These are phyloP conservation scores for Mollisia scopiformis DNA, from an alignment of 2,329 filamentous ascomycete genomes.

Conservation along the genomic window DNA sequence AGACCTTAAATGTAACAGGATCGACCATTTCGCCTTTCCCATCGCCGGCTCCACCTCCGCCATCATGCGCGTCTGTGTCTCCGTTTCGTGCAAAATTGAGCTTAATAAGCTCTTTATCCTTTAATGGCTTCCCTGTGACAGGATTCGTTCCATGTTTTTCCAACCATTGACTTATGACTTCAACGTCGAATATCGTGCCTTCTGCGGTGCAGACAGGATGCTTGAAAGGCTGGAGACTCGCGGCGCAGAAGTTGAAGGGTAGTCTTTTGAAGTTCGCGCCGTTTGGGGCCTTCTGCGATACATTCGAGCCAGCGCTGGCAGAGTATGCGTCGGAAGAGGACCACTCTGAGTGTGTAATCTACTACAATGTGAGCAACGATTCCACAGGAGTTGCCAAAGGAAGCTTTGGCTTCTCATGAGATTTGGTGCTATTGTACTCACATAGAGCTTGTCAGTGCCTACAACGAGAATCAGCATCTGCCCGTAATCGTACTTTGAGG, in stretches of 20 bases:
- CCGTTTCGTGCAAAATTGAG: constrained; percentile 92
- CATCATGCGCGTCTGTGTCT: constrained; percentile 56
- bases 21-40: constrained; percentile 83
- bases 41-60: constrained; percentile 52
- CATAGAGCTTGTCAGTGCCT: constrained; percentile 57
- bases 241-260: constrained; percentile 97
- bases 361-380: constrained; percentile 25
- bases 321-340: constrained; percentile 87
- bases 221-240: constrained; percentile 92
- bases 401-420: background rate
- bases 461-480: constrained; percentile 1
- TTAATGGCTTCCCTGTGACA: constrained; percentile 78
- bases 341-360: constrained; percentile 99
- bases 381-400: background rate
- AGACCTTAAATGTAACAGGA: constrained; percentile 95
- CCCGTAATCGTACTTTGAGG: background rate
- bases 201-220: constrained; percentile 89
- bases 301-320: constrained; percentile 74
- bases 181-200: constrained; percentile 93
- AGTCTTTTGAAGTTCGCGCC: constrained; percentile 80
- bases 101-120: constrained; percentile 82
- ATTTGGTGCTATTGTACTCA: constrained; percentile 15
- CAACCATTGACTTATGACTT: constrained; percentile 92
- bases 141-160: constrained; percentile 94
- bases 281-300: constrained; percentile 58